phyloP scores from a whole-genome alignment of 148 eudicot genomes.

The Vaccinium macrocarpon region DNA sequence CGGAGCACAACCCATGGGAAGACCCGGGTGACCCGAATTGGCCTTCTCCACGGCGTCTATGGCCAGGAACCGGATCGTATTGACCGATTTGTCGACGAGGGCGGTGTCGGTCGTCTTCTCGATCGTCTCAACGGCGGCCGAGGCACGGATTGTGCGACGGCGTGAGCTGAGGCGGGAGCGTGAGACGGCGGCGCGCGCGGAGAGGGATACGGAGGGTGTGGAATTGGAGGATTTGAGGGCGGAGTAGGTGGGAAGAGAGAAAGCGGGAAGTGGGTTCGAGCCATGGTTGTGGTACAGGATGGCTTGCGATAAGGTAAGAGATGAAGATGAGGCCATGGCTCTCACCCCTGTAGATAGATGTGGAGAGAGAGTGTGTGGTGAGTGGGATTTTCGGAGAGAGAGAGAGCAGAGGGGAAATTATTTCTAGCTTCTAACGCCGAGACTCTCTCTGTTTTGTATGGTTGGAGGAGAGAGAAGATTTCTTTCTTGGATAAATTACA shows the following conservation, averaged over 20 bases:
- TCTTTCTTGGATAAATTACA: background rate
- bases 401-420: background rate
- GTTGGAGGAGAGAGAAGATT: background rate
- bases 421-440: background rate
- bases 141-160: slow-evolving; percentile 31
- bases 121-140: slow-evolving; percentile 50
- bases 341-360: background rate
- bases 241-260: slow-evolving; percentile 42
- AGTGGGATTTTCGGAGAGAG: no score
- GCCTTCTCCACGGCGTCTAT: slow-evolving; percentile 98
- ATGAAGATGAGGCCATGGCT: slow-evolving; percentile 60
- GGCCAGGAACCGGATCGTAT: slow-evolving; percentile 77
- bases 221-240: slow-evolving; percentile 35
- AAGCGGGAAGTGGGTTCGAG: slow-evolving; percentile 14
- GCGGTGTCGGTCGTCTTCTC: slow-evolving; percentile 33
- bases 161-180: slow-evolving; percentile 25
- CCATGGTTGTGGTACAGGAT: slow-evolving; percentile 26
- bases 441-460: background rate
- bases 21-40: slow-evolving; percentile 95
- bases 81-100: slow-evolving; percentile 62
- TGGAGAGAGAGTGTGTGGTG: background rate
- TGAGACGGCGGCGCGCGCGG: slow-evolving; percentile 8
- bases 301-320: slow-evolving; percentile 53
- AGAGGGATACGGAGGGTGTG: slow-evolving; percentile 18
- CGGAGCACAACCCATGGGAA: slow-evolving; percentile 99